Base-by-base conservation (phyloP, 805 yeast species). In the Wickerhamiella alocasiicola region DNA sequence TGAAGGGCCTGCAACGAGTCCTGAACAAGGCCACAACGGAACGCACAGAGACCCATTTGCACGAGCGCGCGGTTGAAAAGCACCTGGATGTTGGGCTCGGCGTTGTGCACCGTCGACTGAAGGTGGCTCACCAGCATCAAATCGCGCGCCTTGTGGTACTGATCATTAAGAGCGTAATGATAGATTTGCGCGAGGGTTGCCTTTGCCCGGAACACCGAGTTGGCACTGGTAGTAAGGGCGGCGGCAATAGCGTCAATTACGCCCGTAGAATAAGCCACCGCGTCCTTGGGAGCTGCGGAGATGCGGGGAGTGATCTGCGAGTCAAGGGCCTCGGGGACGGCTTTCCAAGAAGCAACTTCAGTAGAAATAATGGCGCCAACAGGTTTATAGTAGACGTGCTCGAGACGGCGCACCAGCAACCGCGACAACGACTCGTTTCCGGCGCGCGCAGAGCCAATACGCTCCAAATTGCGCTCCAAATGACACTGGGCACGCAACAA, bases 21-120 rank as follows among this genome's bases (percentile, higher is more conserved):
- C 52, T 70, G 72, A 54, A 87, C 75, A 51, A 81, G 70, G 17
- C 97, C 96, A 39, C 73, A 64, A 61, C 95, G 77, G 78, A 91
- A 91, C 12, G 98, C 97, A 60, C 93, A 77, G 50, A 91, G 72
- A 45, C 98, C 99, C 48, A 93, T 72, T 65, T 91, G 98, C 47
- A 84, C 96, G 48, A 91, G 72, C 13, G 95, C 85, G 62, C 99
- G 74, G 71, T 91, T 91, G 72, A 84, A 91, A 53, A 84, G 70
- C 42, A 91, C 85, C 70, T 91, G 98, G 51, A 88, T 65, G 27
- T 78, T 66, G 25, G 93, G 75, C 54, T 88, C 97, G 25, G 94
- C 79, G 37, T 77, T 72, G 61, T 82, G 83, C 52, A 88, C 83
- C 34, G 80, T 69, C 23, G 81, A 68, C 66, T 83, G 94, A 54